A percentile compares a stretch with the other conserved stretches of the same genome.
These are phyloP conservation scores for Lyophyllum semitale DNA, from an alignment of 768 basidiomycete genomes.

Conservation along the genomic window DNA sequence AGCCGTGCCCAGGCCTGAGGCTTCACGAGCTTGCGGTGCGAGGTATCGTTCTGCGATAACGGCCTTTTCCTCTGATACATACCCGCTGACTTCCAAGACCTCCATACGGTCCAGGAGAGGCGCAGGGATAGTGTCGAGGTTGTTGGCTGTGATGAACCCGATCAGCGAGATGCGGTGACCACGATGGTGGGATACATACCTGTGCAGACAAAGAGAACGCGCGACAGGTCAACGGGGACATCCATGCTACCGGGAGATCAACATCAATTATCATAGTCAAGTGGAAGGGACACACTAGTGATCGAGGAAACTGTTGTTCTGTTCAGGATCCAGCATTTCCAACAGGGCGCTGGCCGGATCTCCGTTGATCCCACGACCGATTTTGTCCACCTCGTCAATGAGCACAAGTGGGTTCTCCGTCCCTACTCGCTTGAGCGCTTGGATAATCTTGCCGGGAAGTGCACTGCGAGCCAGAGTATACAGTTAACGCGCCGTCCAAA, in stretches of 20 bases:
- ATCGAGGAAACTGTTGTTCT: conserved; percentile 92
- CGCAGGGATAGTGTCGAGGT: conserved; percentile 90
- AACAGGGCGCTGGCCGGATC: conserved; percentile 90
- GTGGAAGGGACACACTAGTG: conserved; percentile 72
- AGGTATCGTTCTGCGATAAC: conserved; percentile 88
- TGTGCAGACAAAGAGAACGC: conserved; percentile 97
- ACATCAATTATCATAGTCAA: conserved; percentile 1
- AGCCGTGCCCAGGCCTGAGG: conserved; percentile 81
- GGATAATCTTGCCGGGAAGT: conserved; percentile 92
- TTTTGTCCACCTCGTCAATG: conserved; percentile 97
- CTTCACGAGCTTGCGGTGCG: conserved; percentile 90
- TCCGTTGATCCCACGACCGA: conserved; percentile 87
- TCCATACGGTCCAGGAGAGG: conserved; percentile 96
- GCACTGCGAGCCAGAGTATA: conserved; percentile 47
- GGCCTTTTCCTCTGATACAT: conserved; percentile 91
- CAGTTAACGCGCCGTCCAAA: not conserved
- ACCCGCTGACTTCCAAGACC: conserved; percentile 91
- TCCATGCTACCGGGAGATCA: conserved; percentile 67
- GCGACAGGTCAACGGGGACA: conserved; percentile 93
- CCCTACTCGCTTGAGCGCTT: conserved; percentile 89
- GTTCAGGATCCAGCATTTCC: conserved; percentile 94
- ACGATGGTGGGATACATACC: conserved; percentile 5
- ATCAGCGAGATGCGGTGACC: not conserved
- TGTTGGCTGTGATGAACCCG: conserved; percentile 60
- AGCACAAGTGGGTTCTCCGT: conserved; percentile 93